These are phyloP conservation scores for Umbelopsis sp. DNA, from an alignment of 371 early-diverging fungal species.

Conservation along the genomic window DNA sequence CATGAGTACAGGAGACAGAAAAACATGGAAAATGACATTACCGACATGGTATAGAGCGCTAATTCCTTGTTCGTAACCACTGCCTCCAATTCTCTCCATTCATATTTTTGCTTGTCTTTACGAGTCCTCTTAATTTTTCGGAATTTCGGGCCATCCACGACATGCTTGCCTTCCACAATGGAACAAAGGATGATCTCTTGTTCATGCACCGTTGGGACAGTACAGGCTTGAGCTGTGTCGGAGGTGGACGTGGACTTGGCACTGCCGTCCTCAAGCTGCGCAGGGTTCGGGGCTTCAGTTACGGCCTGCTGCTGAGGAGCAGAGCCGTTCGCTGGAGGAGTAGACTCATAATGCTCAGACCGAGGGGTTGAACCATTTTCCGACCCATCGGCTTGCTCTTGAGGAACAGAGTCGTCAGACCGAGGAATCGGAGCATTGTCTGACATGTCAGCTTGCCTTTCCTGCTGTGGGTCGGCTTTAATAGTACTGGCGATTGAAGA, in stretches of 20 bases:
- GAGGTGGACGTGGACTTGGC: neutral
- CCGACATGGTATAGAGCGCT: conserved; percentile 8
- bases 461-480: neutral
- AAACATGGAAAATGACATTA: no score
- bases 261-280: neutral
- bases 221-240: neutral
- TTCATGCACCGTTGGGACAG: neutral
- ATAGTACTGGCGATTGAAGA: conserved; percentile 2
- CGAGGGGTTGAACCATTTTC: neutral
- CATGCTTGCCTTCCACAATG: neutral
- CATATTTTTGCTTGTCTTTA: neutral
- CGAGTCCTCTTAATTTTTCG: neutral
- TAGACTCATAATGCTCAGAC: neutral
- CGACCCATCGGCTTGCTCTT: neutral
- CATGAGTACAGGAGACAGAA: no score
- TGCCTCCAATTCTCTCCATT: conserved; percentile 2
- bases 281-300: neutral
- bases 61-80: neutral
- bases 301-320: neutral
- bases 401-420: neutral
- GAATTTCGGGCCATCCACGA: neutral
- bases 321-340: neutral
- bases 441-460: neutral
- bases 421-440: conserved; percentile 5
- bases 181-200: neutral